These are phyloP conservation scores for Aspergillus fischeri DNA, from an alignment of 2,329 filamentous ascomycete genomes.

Conservation along the genomic window DNA sequence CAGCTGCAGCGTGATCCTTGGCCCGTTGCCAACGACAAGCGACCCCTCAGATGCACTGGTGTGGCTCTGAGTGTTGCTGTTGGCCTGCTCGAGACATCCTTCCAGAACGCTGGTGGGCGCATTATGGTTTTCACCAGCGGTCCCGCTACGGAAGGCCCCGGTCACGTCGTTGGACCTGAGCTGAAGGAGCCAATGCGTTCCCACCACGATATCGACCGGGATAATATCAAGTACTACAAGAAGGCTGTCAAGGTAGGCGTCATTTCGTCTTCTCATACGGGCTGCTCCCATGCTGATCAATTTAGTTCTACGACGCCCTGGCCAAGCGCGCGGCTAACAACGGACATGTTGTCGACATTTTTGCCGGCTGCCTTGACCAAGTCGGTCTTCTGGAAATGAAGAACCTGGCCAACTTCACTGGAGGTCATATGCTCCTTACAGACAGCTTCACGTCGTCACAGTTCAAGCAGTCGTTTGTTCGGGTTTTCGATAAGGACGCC, in stretches of 20 bases:
- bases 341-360: slow-evolving; percentile 95
- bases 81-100: slow-evolving; percentile 86
- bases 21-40: slow-evolving; percentile 91
- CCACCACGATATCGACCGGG: slow-evolving; percentile 96
- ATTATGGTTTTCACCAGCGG: slow-evolving; percentile 98
- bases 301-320: slow-evolving; percentile 85
- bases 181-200: slow-evolving; percentile 94
- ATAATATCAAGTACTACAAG: slow-evolving; percentile 99
- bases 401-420: slow-evolving; percentile 89
- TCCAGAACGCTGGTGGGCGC: slow-evolving; percentile 89
- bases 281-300: slow-evolving; percentile 16
- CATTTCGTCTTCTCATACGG: background rate
- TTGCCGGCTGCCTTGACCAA: slow-evolving; percentile 94
- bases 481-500: slow-evolving; percentile 94
- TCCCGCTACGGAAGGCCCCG: slow-evolving; percentile 90
- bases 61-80: slow-evolving; percentile 95
- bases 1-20: slow-evolving; percentile 95
- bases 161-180: slow-evolving; percentile 94
- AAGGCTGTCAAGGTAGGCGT: slow-evolving; percentile 81
- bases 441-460: slow-evolving; percentile 98
- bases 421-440: slow-evolving; percentile 95
- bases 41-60: slow-evolving; percentile 86
- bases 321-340: slow-evolving; percentile 95
- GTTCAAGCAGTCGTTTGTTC: slow-evolving; percentile 98
- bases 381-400: slow-evolving; percentile 98